Evolutionary conservation across 108 stramenopile genomes (phyloP).

Genomic region (Bacterosira constricta): DNA sequence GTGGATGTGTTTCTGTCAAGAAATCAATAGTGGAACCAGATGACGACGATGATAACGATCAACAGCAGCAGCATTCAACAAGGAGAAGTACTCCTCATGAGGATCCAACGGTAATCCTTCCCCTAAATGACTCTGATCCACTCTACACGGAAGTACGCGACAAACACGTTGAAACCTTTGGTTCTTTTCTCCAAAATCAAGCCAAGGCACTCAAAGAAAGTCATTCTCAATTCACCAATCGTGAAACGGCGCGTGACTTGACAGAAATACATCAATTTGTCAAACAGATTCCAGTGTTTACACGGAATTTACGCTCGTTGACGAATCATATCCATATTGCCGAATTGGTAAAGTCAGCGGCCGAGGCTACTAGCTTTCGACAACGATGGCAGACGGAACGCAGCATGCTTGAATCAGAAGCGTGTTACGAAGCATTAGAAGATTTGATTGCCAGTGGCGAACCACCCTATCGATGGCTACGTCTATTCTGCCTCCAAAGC

Average conservation of each 20-base stretch:
- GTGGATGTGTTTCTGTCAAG: conserved; percentile 43
- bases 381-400: conserved; percentile 95
- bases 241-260: conserved; percentile 88
- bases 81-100: not conserved
- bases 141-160: conserved; percentile 93
- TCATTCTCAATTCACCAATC: conserved; percentile 89
- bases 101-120: conserved; percentile 32
- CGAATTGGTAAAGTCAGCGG: conserved; percentile 85
- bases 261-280: conserved; percentile 97
- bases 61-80: conserved; percentile 1
- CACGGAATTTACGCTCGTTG: conserved; percentile 73
- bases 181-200: conserved; percentile 92
- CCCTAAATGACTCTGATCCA: conserved; percentile 87
- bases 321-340: conserved; percentile 96
- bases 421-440: conserved; percentile 82
- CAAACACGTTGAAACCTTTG: conserved; percentile 94
- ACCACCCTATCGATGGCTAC: conserved; percentile 74
- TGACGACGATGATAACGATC: conserved; percentile 54
- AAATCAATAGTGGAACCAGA: conserved; percentile 61
- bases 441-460: conserved; percentile 76
- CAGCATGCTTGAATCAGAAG: conserved; percentile 92
- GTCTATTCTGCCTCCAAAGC: conserved; percentile 91
- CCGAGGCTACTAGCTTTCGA: conserved; percentile 82
- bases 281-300: conserved; percentile 92
- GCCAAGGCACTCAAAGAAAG: conserved; percentile 89